Percentiles rank a stretch among this genome's conserved stretches.
Conservation (phyloP, 257 asterid species). For the Plectranthus barbatus region DNA sequence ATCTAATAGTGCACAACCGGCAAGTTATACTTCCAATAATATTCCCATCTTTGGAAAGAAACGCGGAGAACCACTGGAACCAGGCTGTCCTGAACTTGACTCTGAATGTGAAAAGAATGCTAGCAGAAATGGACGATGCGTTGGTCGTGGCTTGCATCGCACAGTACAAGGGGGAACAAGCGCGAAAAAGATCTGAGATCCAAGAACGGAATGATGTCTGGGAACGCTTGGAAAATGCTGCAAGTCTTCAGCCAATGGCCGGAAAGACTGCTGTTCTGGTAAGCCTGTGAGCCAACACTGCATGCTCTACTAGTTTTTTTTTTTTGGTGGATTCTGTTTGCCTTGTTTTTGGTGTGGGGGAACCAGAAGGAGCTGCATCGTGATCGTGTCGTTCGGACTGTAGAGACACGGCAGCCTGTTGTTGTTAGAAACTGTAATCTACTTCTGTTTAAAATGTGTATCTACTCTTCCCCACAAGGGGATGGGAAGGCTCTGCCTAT, state of each 20-base stretch:
- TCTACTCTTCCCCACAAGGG: constrained; percentile 18
- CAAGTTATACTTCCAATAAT: constrained; percentile 65
- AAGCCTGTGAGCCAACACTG: constrained; percentile 23
- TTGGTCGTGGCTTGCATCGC: constrained; percentile 49
- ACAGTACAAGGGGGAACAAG: constrained; percentile 44
- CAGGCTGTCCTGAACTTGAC: constrained; percentile 64
- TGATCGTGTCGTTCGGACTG: background rate
- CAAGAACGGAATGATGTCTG: constrained; percentile 49
- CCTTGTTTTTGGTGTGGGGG: background rate
- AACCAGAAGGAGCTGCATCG: constrained; percentile 3
- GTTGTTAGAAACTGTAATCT: constrained; percentile 15
- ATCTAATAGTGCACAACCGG: constrained; percentile 63
- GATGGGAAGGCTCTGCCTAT: constrained; percentile 23
- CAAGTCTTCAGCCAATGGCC: constrained; percentile 52
- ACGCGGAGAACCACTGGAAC: constrained; percentile 72
- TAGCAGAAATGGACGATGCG: constrained; percentile 66
- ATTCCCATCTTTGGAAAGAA: constrained; percentile 68
- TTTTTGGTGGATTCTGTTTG: background rate
- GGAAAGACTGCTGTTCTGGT: constrained; percentile 69
- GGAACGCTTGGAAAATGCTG: constrained; percentile 53
- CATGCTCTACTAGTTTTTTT: background rate
- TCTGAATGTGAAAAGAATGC: constrained; percentile 54
- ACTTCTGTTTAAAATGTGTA: constrained; percentile 14
- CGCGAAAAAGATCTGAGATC: constrained; percentile 20
- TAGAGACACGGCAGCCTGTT: constrained; percentile 8